A percentile compares a stretch with the other conserved stretches of the same genome.
These are phyloP conservation scores for Schoenoplectus tabernaemontani DNA, from an alignment of 202 grass and related monocot species.

Conservation along the genomic window DNA sequence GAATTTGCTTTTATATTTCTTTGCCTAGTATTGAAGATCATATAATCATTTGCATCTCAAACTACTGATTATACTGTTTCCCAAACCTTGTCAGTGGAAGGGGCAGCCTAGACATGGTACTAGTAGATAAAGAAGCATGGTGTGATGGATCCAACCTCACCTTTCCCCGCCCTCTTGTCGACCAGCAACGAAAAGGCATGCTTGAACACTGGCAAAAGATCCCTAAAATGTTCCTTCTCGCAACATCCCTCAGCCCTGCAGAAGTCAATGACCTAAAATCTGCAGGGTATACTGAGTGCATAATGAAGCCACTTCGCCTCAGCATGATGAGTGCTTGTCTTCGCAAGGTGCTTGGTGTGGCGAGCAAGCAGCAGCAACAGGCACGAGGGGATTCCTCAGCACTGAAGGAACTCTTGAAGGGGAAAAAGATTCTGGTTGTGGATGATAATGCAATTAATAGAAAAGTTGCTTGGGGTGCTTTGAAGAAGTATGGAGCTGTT, in stretches of 20 bases:
- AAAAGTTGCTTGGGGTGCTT: conserved; percentile 63
- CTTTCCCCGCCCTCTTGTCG: conserved; percentile 34
- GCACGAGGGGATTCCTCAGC: conserved; percentile 37
- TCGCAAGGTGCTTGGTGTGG: conserved; percentile 46
- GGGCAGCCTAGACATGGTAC: conserved; percentile 44
- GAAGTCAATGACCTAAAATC: conserved; percentile 45
- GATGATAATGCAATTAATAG: conserved; percentile 77
- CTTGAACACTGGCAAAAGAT: conserved; percentile 33
- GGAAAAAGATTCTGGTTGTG: conserved; percentile 60
- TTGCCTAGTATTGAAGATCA: neutral
- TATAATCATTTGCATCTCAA: neutral
- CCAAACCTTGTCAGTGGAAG: conserved; percentile 23
- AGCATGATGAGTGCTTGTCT: conserved; percentile 62
- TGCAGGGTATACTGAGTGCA: conserved; percentile 40
- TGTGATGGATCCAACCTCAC: conserved; percentile 39
- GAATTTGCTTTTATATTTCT: neutral
- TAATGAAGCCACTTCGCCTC: conserved; percentile 63
- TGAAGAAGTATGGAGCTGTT: conserved; percentile 71
- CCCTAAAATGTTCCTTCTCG: conserved; percentile 61
- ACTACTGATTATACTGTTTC: conserved; percentile 1
- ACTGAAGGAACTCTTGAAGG: conserved; percentile 50
- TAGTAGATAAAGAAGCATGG: conserved; percentile 83
- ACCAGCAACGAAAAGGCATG: conserved; percentile 34
- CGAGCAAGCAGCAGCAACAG: conserved; percentile 23
- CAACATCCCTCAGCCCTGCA: conserved; percentile 36